phyloP scores from a whole-genome alignment of 106 monocot species.

The Dioscorea dumetorum region DNA sequence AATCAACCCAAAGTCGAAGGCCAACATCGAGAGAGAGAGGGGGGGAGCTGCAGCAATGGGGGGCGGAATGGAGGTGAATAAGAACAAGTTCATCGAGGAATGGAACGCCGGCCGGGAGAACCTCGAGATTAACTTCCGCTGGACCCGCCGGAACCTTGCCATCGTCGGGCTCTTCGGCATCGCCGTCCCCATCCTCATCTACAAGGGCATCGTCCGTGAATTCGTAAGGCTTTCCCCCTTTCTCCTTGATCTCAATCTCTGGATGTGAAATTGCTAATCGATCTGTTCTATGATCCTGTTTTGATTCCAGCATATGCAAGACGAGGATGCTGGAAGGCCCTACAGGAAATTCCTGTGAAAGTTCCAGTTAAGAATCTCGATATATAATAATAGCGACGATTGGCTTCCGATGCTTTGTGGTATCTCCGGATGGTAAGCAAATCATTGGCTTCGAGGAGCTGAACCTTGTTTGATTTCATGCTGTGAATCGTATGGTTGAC shows the following conservation, averaged over 20 bases:
- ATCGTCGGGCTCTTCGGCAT: slow-evolving; percentile 87
- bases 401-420: too few relatives aligned
- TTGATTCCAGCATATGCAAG: slow-evolving; percentile 68
- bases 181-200: slow-evolving; percentile 79
- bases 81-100: slow-evolving; percentile 83
- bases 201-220: slow-evolving; percentile 80
- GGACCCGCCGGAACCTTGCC: slow-evolving; percentile 84
- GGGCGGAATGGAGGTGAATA: slow-evolving; percentile 95
- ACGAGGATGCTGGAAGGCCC: slow-evolving; percentile 61
- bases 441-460: too few relatives aligned
- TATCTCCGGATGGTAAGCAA: too few relatives aligned
- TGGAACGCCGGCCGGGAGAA: slow-evolving; percentile 83
- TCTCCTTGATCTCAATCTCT: too few relatives aligned
- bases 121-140: slow-evolving; percentile 86
- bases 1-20: too few relatives aligned
- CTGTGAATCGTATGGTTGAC: too few relatives aligned
- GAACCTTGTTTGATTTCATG: too few relatives aligned
- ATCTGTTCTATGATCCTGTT: background rate
- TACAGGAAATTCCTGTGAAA: slow-evolving; percentile 34
- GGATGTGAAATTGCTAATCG: slow-evolving; percentile 3
- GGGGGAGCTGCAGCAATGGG: slow-evolving; percentile 36
- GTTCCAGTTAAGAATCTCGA: too few relatives aligned
- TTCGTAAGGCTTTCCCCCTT: slow-evolving; percentile 13
- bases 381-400: too few relatives aligned
- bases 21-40: background rate